Conservation (phyloP, 805 yeast species). For the Pichia thaimueangensis region DNA sequence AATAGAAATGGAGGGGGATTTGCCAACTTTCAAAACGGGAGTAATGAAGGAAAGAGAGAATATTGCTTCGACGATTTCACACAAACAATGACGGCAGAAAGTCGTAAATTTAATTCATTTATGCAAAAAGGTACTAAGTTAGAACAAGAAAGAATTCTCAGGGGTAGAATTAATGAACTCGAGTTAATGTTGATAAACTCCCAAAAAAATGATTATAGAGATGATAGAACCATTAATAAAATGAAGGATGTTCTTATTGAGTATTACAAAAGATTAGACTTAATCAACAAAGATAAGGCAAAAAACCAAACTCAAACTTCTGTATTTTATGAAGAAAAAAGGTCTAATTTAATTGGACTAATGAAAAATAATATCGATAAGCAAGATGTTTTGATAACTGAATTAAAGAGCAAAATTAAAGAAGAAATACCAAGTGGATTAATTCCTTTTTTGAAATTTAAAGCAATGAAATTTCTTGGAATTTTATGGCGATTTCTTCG, state of each 20-base stretch:
- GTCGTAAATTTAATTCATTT: slow-evolving; percentile 4
- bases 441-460: neutral
- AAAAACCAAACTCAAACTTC: neutral
- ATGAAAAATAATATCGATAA: slow-evolving; percentile 11
- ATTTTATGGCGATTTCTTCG: neutral
- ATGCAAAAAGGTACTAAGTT: neutral
- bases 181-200: slow-evolving; percentile 3
- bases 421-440: slow-evolving; percentile 1
- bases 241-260: slow-evolving; percentile 9
- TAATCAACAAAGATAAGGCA: neutral
- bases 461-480: neutral
- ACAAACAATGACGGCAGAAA: slow-evolving; percentile 8
- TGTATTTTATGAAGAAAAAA: too few relatives aligned
- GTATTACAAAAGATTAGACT: slow-evolving; percentile 5
- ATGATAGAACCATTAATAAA: slow-evolving; percentile 4
- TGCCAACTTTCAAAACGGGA: neutral
- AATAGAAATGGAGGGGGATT: neutral
- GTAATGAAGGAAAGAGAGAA: neutral
- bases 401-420: slow-evolving; percentile 12
- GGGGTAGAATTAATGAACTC: slow-evolving; percentile 1
- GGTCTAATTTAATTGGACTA: neutral
- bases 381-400: slow-evolving; percentile 14
- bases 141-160: slow-evolving; percentile 1
- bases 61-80: slow-evolving; percentile 7
- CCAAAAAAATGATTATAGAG: neutral